A percentile compares a stretch with the other conserved stretches of the same genome.
phyloP scores from a whole-genome alignment of 225 moss, liverwort and hornwort genomes.

The Marchantia paleacea region DNA sequence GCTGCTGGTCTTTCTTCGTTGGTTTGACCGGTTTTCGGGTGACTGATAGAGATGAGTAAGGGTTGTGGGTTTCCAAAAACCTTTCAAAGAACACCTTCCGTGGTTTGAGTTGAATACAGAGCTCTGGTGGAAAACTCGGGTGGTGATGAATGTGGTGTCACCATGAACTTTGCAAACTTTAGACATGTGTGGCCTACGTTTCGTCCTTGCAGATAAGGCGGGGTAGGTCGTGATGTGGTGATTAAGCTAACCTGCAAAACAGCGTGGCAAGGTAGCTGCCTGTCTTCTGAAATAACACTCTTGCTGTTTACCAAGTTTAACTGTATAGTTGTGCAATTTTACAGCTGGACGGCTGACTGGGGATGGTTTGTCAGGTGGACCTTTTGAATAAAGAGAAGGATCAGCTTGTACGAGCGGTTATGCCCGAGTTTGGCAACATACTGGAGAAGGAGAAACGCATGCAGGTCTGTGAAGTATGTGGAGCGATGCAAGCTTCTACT shows the following conservation, averaged over 20 bases:
- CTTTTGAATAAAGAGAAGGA: slow-evolving; percentile 82
- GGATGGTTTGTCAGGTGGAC: slow-evolving; percentile 66
- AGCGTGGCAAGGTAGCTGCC: slow-evolving; percentile 62
- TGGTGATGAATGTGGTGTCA: slow-evolving; percentile 36
- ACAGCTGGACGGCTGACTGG: slow-evolving; percentile 41
- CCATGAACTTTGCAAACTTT: slow-evolving; percentile 41
- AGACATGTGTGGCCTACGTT: slow-evolving; percentile 55
- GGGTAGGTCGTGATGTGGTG: slow-evolving; percentile 62
- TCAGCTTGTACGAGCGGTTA: slow-evolving; percentile 79
- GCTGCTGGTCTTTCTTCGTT: slow-evolving; percentile 2
- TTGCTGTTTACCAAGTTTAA: slow-evolving; percentile 36
- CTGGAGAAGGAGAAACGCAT: slow-evolving; percentile 96
- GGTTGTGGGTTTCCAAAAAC: neutral
- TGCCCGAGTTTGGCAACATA: slow-evolving; percentile 94
- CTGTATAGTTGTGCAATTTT: slow-evolving; percentile 30
- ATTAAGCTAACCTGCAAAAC: slow-evolving; percentile 57
- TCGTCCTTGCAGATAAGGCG: slow-evolving; percentile 62
- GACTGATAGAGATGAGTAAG: neutral
- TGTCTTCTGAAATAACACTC: slow-evolving; percentile 46
- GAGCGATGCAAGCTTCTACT: slow-evolving; percentile 98
- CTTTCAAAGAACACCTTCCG: slow-evolving; percentile 19
- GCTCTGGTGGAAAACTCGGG: slow-evolving; percentile 22
- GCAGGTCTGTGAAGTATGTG: slow-evolving; percentile 99
- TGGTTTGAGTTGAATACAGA: slow-evolving; percentile 15
- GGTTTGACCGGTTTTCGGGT: slow-evolving; percentile 5